Evolutionary conservation across 2,329 filamentous ascomycete genomes (phyloP), one percentile per base, ranked within the genome.

Genomic region (Penicillium capsulatum): DNA sequence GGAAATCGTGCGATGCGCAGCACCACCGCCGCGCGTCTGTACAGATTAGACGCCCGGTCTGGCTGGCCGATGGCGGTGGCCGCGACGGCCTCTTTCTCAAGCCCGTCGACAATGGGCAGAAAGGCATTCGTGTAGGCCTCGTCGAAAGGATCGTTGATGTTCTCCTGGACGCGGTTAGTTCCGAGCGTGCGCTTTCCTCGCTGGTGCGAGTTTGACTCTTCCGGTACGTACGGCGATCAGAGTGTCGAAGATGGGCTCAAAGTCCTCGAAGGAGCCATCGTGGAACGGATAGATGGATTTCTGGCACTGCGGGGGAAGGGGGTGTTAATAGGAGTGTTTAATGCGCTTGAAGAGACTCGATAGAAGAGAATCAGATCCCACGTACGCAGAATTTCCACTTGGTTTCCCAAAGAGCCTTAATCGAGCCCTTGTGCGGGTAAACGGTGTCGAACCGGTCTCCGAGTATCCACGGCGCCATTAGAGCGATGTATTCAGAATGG

Each of bases 1-100:
- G 84, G 84, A 56, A 89, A 88, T 11, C 84, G 75, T 0, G 81
- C 74, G 50, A 89, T 87, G 36, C 84, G 76, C 61, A 85, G 82
- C n/a, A 88, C 72, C 17, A 81, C 79, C 15, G 83, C 83, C 4
- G 81, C 81, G 15, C 84, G 79, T n/a, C 86, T 71, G 61, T 81
- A 86, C 13, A 83, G 70, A 24, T 75, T 75, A 3, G 75, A 76
- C 1, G 83, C 81, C 29, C 71, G 70, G 27, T 71, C 68, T 3
- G 57, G 59, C 40, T 81, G 69, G 17, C 72, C 75, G 2, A 65
- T 59, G 7, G 65, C 53, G 27, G 75, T 65, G 1, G 74, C 73
- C 17, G 71, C 63, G 45, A 77, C 70, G 13, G 75, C 83, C 28
- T 72, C 63, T 1, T 56, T 49, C 4, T 74, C 70, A 10, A 89